Percentiles rank a stretch among this genome's conserved stretches.
Conservation (phyloP, 1,284 basidiomycete species). For the Sutorius eximius region DNA sequence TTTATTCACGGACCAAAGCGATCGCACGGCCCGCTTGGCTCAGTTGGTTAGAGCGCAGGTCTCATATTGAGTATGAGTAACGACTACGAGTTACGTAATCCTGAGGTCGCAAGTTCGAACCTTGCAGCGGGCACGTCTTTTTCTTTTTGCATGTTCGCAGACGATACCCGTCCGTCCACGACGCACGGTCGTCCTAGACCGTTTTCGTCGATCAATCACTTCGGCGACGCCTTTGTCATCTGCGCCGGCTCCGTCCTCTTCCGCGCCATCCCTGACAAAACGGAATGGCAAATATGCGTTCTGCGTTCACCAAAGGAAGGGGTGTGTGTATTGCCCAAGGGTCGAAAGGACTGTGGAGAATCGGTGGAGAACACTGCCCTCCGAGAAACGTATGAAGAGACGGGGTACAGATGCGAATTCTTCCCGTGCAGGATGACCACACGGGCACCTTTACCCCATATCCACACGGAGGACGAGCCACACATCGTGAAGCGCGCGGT, state of each 20-base stretch:
- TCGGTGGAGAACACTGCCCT: conserved; percentile 45
- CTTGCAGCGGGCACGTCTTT: conserved; percentile 43
- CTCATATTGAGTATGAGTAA: conserved; percentile 37
- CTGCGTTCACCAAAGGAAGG: conserved; percentile 29
- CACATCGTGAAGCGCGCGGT: neutral
- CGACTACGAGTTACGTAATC: conserved; percentile 36
- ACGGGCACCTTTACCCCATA: neutral
- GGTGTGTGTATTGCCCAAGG: conserved; percentile 56
- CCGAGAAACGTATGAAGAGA: conserved; percentile 60
- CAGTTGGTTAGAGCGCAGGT: conserved; percentile 41
- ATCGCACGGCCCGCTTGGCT: conserved; percentile 29
- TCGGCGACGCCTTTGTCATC: conserved; percentile 1
- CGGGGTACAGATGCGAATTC: conserved; percentile 37
- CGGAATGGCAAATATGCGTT: conserved; percentile 28
- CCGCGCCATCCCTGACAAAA: conserved; percentile 32
- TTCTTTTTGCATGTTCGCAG: conserved; percentile 12
- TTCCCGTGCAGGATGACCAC: conserved; percentile 41
- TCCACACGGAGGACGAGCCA: neutral
- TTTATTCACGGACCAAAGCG: neutral
- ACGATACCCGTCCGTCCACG: neutral
- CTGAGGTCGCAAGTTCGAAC: conserved; percentile 64
- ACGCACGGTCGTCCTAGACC: neutral
- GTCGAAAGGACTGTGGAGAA: conserved; percentile 56
- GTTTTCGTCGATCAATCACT: neutral
- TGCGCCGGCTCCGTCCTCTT: conserved; percentile 30